Base-by-base conservation (phyloP, 1,139 yeast species). In the Pichia sp. region DNA sequence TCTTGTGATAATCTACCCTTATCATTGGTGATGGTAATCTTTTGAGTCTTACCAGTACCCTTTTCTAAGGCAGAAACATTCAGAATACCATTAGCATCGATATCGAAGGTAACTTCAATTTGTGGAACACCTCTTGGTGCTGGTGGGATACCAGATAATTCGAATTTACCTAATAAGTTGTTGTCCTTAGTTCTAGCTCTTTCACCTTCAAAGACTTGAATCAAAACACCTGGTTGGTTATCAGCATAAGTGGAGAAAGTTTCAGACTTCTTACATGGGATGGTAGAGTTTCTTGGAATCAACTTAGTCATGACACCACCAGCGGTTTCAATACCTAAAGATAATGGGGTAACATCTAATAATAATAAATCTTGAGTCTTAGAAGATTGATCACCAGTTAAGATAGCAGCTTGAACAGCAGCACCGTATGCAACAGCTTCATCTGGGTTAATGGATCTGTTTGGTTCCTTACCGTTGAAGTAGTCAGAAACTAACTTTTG, bases 201-300 rank as follows among this genome's bases (percentile, higher is more conserved):
- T 79, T 88, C 97, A 82, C 97, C 97, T 77, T 88, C 96, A 86
- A 86, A 88, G 56, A 88, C 97, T 74, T 95, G 97, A 95, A 88
- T 87, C 71, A 85, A 92, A 61, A 88, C 97, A 65, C 95, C 86
- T 71, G 97, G 88, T 79, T 88, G 97, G 82, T 87, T 88, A 83
- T 88, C 97, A 67, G 86, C 95, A 66, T 85, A 95, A 64, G 97
- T 88, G 73, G 97, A 87, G 92, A 88, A 88, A 64, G 96, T 88
- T 79, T 95, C 85, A 74, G 95, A 84, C 85, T 90, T 88, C 75
- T 87, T 85, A 71, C 96, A 87, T 73, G 97, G 97, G 61, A 88
- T 95, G 63, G 97, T 88, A 69, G 97, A 85, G 87, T 88, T 88
- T 80, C 97, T 86, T 80, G 97, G 97, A 64, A 90, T 94, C 69